These are phyloP conservation scores for Phylloporus arenicola DNA, from an alignment of 768 basidiomycete genomes.

Conservation along the genomic window DNA sequence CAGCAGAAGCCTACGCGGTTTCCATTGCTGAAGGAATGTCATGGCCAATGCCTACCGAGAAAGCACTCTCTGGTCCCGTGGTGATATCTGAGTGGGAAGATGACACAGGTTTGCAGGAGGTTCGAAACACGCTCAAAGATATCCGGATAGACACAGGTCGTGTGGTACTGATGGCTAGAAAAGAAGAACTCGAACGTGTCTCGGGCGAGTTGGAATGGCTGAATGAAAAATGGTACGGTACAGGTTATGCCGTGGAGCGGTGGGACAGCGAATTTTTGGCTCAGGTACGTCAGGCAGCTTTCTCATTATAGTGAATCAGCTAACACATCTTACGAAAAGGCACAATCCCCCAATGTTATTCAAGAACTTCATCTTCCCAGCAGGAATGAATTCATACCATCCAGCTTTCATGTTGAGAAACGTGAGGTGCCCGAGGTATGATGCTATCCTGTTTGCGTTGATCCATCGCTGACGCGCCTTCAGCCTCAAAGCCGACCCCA, in stretches of 20 bases:
- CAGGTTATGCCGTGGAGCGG: conserved; percentile 72
- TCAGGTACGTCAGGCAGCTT: conserved; percentile 33
- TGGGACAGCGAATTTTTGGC: conserved; percentile 60
- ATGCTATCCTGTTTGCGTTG: not conserved
- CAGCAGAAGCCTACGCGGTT: conserved; percentile 75
- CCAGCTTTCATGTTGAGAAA: conserved; percentile 79
- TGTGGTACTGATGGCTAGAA: conserved; percentile 75
- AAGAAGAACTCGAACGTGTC: conserved; percentile 53
- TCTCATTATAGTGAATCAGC: not conserved
- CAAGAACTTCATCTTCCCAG: conserved; percentile 71
- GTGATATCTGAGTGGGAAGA: conserved; percentile 72
- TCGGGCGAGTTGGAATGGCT: conserved; percentile 52
- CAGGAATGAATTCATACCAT: conserved; percentile 88
- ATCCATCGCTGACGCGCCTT: conserved; percentile 1
- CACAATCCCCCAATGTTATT: conserved; percentile 57
- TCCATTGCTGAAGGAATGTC: conserved; percentile 70
- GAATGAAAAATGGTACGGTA: conserved; percentile 90
- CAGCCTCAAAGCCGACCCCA: conserved; percentile 73
- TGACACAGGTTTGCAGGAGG: conserved; percentile 42
- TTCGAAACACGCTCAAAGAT: conserved; percentile 55
- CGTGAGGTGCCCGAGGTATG: conserved; percentile 58
- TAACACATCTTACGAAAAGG: conserved; percentile 36
- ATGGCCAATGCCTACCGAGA: conserved; percentile 77
- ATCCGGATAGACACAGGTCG: conserved; percentile 57
- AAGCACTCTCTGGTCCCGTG: conserved; percentile 64